Evolutionary conservation across 2,329 filamentous ascomycete species (phyloP), one percentile per base, ranked within the genome.

Genomic region (Sporothrix dimorphospora): DNA sequence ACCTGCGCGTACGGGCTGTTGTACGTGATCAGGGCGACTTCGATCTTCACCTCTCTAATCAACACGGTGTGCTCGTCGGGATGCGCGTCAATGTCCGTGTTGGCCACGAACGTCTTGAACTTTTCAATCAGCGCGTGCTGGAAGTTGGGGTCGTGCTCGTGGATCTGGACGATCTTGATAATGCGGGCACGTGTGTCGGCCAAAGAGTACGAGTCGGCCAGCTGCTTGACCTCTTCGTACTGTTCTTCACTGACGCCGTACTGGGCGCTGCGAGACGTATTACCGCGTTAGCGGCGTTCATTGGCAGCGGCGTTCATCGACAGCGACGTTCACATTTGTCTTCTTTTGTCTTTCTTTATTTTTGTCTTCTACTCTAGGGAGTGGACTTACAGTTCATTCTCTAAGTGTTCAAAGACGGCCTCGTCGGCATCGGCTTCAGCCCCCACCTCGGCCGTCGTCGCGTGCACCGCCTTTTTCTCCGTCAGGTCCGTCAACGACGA

Each of bases 101-200:
- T 57, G 27, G 27, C 75, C 14, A 85, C 77, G 69, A 85, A 85
- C 11, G 76, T 75, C 24, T 80, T 77, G 21, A 84, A 82, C n/a
- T 80, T 80, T 14, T 81, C 75, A 34, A 85, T 77, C 40, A 84
- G 78, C 4, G 78, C 75, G 21, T 79, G 77, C 0, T 82, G 82
- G 70, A 86, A 86, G 77, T 86, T 86, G 42, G 83, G 84, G 67
- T 86, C 84, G 34, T 80, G 77, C 57, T 82, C 79, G 73, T 85
- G 81, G 27, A 84, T 81, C 30, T 69, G 57, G 12, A 72, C 27
- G n/a, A 51, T 63, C 27, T 61, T 38, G 65, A 30, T 42, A 30
- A 72, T 45, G 14, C 71, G 55, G 66, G 12, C 49, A 9, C 55
- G 61, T 5, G 61, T 34, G 30, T 73, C 72, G 19, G 63, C 70